These are phyloP conservation scores for Mesembryanthemum crystallinum DNA, from an alignment of 148 eudicot species.

Conservation along the genomic window DNA sequence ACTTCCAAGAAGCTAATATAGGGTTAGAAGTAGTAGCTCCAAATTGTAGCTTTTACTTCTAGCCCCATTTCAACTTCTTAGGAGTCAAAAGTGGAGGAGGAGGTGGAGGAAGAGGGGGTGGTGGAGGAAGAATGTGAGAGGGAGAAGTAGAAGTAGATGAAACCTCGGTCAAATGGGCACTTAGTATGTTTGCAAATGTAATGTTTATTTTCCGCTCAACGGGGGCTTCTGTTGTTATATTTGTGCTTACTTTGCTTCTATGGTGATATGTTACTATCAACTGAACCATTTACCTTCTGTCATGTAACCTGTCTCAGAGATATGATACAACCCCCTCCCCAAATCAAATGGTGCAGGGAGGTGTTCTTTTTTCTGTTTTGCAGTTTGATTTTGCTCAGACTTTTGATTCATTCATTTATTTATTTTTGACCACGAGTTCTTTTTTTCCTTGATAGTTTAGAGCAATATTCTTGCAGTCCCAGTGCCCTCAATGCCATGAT, in stretches of 20 bases:
- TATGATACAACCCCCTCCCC: background rate
- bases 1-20: too few relatives aligned
- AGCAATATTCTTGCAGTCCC: background rate
- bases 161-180: too few relatives aligned
- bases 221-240: background rate
- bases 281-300: background rate
- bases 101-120: too few relatives aligned
- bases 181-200: too few relatives aligned
- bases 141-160: too few relatives aligned
- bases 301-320: background rate
- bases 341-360: background rate
- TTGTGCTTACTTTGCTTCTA: background rate
- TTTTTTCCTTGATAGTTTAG: background rate
- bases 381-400: background rate
- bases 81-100: too few relatives aligned
- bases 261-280: background rate
- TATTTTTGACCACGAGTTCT: slow-evolving; percentile 3
- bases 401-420: background rate
- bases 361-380: background rate
- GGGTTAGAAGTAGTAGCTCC: too few relatives aligned
- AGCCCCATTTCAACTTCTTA: too few relatives aligned
- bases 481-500: background rate
- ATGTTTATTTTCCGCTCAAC: too few relatives aligned
- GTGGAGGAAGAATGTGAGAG: too few relatives aligned
- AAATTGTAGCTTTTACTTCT: too few relatives aligned